Percentiles rank a stretch among this genome's conserved stretches.
Conservation (phyloP, 108 stramenopile genomes). For the Conticribra guillardii region DNA sequence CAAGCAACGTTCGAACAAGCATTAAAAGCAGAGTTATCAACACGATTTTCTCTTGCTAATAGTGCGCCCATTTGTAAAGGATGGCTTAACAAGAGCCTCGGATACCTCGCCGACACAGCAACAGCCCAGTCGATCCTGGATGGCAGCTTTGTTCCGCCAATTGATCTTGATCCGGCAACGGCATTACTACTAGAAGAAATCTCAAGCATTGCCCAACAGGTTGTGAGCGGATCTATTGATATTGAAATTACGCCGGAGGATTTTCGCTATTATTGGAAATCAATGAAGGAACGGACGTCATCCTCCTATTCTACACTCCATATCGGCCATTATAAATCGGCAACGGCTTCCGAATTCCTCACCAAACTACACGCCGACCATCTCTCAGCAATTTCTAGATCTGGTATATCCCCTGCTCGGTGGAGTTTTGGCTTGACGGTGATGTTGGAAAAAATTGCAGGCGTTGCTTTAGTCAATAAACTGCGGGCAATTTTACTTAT, state of each 20-base stretch:
- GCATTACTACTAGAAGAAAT: conserved; percentile 4
- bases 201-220: not conserved
- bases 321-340: conserved; percentile 10
- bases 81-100: not conserved
- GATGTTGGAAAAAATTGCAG: not conserved
- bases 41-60: too few relatives aligned
- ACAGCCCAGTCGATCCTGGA: not conserved
- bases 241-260: conserved; percentile 2
- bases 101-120: conserved; percentile 11
- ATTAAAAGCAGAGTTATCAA: too few relatives aligned
- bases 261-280: conserved; percentile 12
- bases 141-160: too few relatives aligned
- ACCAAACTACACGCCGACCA: too few relatives aligned
- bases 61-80: not conserved
- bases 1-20: too few relatives aligned
- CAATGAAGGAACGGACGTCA: conserved; percentile 12
- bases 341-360: too few relatives aligned
- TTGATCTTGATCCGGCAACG: not conserved
- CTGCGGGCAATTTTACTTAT: not conserved
- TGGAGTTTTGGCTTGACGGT: not conserved
- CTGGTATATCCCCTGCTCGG: too few relatives aligned
- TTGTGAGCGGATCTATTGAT: not conserved
- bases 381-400: too few relatives aligned
- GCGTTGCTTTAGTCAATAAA: not conserved
- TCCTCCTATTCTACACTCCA: conserved; percentile 6